Conservation (phyloP, 75 land plant species). For the Sequoia sempervirens region DNA sequence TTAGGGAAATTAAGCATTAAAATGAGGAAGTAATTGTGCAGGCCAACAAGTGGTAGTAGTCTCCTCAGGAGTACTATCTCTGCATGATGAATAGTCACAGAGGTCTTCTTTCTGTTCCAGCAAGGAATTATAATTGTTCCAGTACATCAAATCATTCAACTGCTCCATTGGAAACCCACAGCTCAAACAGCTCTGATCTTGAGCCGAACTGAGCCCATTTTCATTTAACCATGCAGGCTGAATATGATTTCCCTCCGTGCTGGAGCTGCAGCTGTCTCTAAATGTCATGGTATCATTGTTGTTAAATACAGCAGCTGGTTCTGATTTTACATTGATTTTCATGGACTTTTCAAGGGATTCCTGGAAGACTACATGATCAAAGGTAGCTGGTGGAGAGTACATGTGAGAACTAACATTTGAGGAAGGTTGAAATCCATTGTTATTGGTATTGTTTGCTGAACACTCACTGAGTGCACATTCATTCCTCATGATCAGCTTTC, state of each 20-base stretch:
- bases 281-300: neutral
- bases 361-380: neutral
- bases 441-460: neutral
- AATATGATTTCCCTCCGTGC: neutral
- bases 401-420: neutral
- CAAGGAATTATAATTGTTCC: neutral
- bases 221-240: conserved; percentile 8
- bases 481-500: conserved; percentile 3
- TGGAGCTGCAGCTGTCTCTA: conserved; percentile 9
- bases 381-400: conserved; percentile 1
- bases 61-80: neutral
- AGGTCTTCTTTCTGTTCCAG: neutral
- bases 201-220: neutral
- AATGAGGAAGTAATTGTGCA: neutral
- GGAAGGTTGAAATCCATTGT: neutral
- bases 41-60: neutral
- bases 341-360: conserved; percentile 6
- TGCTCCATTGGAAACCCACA: conserved; percentile 4
- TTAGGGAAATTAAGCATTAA: neutral
- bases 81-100: conserved; percentile 2
- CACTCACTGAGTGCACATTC: neutral
- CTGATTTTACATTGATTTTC: conserved; percentile 2
- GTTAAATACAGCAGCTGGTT: neutral
- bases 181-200: conserved; percentile 9
- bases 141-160: conserved; percentile 4